phyloP scores from a whole-genome alignment of 208 protist genomes.

The Trypanosoma theileri region DNA sequence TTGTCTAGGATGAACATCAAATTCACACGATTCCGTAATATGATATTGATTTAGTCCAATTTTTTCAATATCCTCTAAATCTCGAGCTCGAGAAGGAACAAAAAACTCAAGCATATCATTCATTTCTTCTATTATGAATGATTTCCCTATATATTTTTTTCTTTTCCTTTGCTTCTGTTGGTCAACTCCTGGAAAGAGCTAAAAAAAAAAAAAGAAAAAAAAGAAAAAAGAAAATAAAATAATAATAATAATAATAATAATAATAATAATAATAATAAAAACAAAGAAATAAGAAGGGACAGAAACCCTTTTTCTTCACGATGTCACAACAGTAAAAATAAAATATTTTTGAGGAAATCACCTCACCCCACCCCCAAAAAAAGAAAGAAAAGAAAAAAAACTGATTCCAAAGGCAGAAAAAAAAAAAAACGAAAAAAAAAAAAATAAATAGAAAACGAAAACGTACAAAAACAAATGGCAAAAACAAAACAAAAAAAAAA shows the following conservation, averaged over 20 bases:
- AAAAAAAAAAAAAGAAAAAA: constrained; percentile 1
- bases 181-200: background rate
- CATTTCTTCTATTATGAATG: constrained; percentile 24
- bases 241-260: constrained; percentile 14
- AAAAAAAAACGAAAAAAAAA: too few relatives aligned
- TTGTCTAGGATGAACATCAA: constrained; percentile 67
- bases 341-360: too few relatives aligned
- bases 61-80: constrained; percentile 60
- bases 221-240: constrained; percentile 1
- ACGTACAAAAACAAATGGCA: too few relatives aligned
- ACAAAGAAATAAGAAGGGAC: too few relatives aligned
- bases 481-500: too few relatives aligned
- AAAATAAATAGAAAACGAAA: too few relatives aligned
- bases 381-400: too few relatives aligned
- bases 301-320: too few relatives aligned
- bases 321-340: background rate
- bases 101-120: constrained; percentile 69
- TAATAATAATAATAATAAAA: background rate
- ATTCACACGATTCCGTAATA: constrained; percentile 55
- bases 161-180: background rate
- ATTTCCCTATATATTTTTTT: background rate
- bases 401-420: too few relatives aligned
- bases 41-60: constrained; percentile 49
- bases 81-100: constrained; percentile 50
- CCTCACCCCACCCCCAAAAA: too few relatives aligned